Conservation (phyloP, 2,329 filamentous ascomycete genomes). For the Grosmannia clavigera region DNA sequence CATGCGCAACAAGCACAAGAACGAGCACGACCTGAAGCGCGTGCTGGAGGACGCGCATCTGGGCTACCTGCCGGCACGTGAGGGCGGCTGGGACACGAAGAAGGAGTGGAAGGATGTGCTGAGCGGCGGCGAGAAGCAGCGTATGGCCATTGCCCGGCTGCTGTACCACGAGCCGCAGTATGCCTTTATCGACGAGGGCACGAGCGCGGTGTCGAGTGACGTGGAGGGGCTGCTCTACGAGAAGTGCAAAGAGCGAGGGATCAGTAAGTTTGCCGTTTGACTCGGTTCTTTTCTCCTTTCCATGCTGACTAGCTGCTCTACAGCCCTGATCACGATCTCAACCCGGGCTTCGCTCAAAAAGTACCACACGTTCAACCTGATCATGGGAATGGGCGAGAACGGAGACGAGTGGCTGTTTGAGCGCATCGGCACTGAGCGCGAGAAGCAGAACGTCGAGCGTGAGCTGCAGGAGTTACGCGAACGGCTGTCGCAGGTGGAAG, state of each 20-base stretch:
- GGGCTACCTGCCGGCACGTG: slow-evolving; percentile 79
- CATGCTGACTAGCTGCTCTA: slow-evolving; percentile 8
- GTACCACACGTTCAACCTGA: slow-evolving; percentile 87
- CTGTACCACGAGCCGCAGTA: slow-evolving; percentile 93
- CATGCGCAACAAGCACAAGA: slow-evolving; percentile 71
- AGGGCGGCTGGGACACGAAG: slow-evolving; percentile 91
- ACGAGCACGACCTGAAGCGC: slow-evolving; percentile 63
- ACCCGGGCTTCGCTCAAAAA: slow-evolving; percentile 90
- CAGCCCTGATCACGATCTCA: slow-evolving; percentile 86
- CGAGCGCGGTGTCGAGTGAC: slow-evolving; percentile 84
- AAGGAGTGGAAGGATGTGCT: slow-evolving; percentile 99
- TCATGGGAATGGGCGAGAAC: slow-evolving; percentile 65
- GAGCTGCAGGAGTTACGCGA: slow-evolving; percentile 78
- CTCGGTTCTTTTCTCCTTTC: neutral
- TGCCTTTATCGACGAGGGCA: slow-evolving; percentile 91
- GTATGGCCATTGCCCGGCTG: slow-evolving; percentile 80
- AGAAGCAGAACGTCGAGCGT: slow-evolving; percentile 87
- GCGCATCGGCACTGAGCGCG: slow-evolving; percentile 81
- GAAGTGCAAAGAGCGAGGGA: slow-evolving; percentile 80
- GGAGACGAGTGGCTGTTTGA: slow-evolving; percentile 90
- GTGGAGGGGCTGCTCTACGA: slow-evolving; percentile 93
- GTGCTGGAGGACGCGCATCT: slow-evolving; percentile 75
- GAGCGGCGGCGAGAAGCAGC: slow-evolving; percentile 94
- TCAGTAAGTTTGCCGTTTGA: slow-evolving; percentile 50
- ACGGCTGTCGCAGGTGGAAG: slow-evolving; percentile 66